These are phyloP conservation scores for Phyllosticta capitalensis DNA, from an alignment of 2,329 filamentous ascomycete species.

Conservation along the genomic window DNA sequence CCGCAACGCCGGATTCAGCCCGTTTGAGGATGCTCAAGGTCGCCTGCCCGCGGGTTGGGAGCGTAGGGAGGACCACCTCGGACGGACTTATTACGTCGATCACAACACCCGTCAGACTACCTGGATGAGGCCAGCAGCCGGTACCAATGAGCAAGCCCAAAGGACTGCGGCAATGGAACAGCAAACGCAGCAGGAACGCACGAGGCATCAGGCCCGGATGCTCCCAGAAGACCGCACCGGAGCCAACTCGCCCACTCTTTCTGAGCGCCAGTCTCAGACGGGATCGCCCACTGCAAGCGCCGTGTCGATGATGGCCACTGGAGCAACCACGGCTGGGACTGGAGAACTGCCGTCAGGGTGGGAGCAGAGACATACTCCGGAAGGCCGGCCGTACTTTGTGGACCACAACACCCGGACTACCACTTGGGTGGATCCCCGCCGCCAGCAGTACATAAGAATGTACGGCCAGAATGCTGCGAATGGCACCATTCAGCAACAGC, in stretches of 20 bases:
- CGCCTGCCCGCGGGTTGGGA: conserved; percentile 92
- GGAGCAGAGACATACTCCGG: conserved; percentile 93
- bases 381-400: conserved; percentile 92
- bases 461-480: conserved; percentile 75
- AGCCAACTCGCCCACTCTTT: conserved; percentile 75
- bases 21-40: conserved; percentile 94
- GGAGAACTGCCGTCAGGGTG: conserved; percentile 92
- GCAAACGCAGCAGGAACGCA: conserved; percentile 84
- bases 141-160: conserved; percentile 65
- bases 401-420: conserved; percentile 98
- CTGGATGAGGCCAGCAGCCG: conserved; percentile 82
- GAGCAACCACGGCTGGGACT: conserved; percentile 85
- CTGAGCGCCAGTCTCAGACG: conserved; percentile 38
- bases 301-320: conserved; percentile 86
- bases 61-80: conserved; percentile 85
- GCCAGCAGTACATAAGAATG: conserved; percentile 97
- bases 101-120: conserved; percentile 95
- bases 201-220: conserved; percentile 90
- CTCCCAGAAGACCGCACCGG: conserved; percentile 92
- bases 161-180: conserved; percentile 70
- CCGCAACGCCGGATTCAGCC: conserved; percentile 53
- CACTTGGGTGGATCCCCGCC: conserved; percentile 94
- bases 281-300: conserved; percentile 44
- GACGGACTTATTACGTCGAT: conserved; percentile 95
- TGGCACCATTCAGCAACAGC: conserved; percentile 87